These are phyloP conservation scores for Lachnellula arida DNA, from an alignment of 2,329 filamentous ascomycete genomes.

Conservation along the genomic window DNA sequence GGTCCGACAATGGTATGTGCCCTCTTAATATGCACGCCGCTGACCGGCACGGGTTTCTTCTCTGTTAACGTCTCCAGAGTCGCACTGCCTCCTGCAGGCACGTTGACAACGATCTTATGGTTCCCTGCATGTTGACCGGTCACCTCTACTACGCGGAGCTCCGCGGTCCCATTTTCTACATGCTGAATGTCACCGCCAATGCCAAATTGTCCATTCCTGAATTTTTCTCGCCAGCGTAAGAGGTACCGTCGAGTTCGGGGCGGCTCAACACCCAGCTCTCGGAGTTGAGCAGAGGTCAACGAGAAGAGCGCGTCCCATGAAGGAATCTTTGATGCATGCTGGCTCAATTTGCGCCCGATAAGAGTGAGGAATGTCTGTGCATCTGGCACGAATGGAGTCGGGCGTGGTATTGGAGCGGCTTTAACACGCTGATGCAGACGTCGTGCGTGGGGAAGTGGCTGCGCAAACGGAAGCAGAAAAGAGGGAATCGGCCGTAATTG, in stretches of 20 bases:
- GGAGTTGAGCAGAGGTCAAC: constrained; percentile 70
- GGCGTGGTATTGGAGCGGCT: constrained; percentile 51
- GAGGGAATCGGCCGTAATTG: constrained; percentile 28
- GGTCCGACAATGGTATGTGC: constrained; percentile 70
- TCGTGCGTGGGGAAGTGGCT: constrained; percentile 31
- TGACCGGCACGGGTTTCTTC: constrained; percentile 49
- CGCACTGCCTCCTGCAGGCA: constrained; percentile 41
- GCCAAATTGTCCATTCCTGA: constrained; percentile 71
- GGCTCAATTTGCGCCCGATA: constrained; percentile 81
- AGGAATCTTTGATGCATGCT: constrained; percentile 80
- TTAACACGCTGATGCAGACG: constrained; percentile 36
- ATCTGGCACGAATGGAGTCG: constrained; percentile 83
- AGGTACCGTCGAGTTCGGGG: constrained; percentile 79
- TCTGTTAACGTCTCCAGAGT: constrained; percentile 30
- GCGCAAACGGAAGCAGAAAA: constrained; percentile 29
- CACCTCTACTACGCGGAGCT: constrained; percentile 45
- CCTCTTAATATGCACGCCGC: constrained; percentile 63
- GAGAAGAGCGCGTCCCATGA: constrained; percentile 90
- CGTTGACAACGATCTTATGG: constrained; percentile 53
- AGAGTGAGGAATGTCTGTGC: constrained; percentile 80
- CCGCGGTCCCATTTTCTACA: constrained; percentile 55
- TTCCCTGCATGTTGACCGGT: constrained; percentile 37
- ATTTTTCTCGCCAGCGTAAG: constrained; percentile 81
- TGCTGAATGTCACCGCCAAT: constrained; percentile 76
- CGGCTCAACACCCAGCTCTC: constrained; percentile 81